phyloP scores from a whole-genome alignment of 2,329 filamentous ascomycete species.

The Penicillium sp. region DNA sequence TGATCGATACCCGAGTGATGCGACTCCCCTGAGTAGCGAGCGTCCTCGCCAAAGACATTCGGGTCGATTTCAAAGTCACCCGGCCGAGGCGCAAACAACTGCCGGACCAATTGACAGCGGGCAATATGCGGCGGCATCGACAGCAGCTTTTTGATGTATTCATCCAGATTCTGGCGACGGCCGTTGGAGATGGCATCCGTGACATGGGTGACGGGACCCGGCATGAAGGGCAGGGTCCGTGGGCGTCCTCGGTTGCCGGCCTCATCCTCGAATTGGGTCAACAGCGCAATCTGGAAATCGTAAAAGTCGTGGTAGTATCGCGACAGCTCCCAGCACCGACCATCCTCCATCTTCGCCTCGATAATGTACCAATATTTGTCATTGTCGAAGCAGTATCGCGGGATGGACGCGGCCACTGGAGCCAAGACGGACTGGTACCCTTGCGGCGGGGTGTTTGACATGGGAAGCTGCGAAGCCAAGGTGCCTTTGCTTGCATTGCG shows the following conservation, averaged over 20 bases:
- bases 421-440: slow-evolving; percentile 56
- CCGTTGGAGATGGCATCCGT: slow-evolving; percentile 97
- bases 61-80: slow-evolving; percentile 91
- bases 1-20: slow-evolving; percentile 60
- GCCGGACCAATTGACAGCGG: slow-evolving; percentile 73
- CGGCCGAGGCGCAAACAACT: slow-evolving; percentile 83
- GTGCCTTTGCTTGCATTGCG: slow-evolving; percentile 36
- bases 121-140: slow-evolving; percentile 78
- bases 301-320: slow-evolving; percentile 98
- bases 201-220: slow-evolving; percentile 92
- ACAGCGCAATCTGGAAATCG: slow-evolving; percentile 91
- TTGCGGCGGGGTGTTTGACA: slow-evolving; percentile 42
- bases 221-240: slow-evolving; percentile 91
- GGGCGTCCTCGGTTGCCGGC: slow-evolving; percentile 79
- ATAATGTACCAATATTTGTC: slow-evolving; percentile 99
- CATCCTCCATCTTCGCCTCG: slow-evolving; percentile 83
- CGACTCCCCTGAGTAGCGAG: slow-evolving; percentile 66
- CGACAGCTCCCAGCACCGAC: slow-evolving; percentile 84
- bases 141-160: slow-evolving; percentile 89
- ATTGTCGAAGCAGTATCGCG: slow-evolving; percentile 89
- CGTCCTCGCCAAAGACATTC: slow-evolving; percentile 59
- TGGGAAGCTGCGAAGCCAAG: slow-evolving; percentile 25
- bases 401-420: slow-evolving; percentile 77
- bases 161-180: slow-evolving; percentile 83
- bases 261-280: slow-evolving; percentile 86